Percentiles rank a stretch among this genome's conserved stretches.
These are phyloP conservation scores for Lobosporangium transversale DNA, from an alignment of 192 early-diverging fungal species.

Conservation along the genomic window DNA sequence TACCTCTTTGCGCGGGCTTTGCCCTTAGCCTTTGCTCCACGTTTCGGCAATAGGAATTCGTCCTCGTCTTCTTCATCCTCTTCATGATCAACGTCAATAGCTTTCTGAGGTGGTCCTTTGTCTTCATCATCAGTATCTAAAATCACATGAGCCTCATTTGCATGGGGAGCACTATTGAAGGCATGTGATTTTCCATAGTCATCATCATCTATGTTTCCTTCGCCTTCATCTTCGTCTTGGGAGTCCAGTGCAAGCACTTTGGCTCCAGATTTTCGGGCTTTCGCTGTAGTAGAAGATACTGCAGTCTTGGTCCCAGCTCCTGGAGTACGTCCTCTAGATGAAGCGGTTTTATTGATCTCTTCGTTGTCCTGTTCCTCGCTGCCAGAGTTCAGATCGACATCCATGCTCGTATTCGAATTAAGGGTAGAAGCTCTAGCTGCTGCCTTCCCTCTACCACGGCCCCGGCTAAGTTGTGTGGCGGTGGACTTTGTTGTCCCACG, in stretches of 20 bases:
- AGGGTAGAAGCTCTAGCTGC: too few species aligned
- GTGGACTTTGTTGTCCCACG: background rate
- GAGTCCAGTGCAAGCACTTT: conserved; percentile 14
- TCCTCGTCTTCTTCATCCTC: conserved; percentile 11
- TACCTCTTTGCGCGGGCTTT: conserved; percentile 33
- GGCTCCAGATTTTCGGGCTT: background rate
- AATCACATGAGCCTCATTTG: conserved; percentile 42
- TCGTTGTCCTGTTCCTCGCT: too few species aligned
- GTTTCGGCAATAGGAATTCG: conserved; percentile 20
- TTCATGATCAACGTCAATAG: background rate
- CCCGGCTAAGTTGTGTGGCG: too few species aligned
- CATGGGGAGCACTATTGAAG: background rate
- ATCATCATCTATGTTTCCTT: conserved; percentile 2
- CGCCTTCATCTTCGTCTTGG: conserved; percentile 20
- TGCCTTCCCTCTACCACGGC: too few species aligned
- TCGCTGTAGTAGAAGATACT: background rate
- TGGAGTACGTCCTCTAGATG: too few species aligned
- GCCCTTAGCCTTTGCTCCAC: conserved; percentile 20
- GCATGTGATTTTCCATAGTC: background rate
- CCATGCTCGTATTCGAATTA: too few species aligned
- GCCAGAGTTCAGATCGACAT: too few species aligned
- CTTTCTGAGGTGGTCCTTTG: background rate
- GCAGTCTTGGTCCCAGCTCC: too few species aligned
- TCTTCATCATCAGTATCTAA: conserved; percentile 45
- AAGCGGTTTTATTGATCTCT: too few species aligned